Conservation (phyloP, 2,329 filamentous ascomycete genomes). For the Cadophora luteo-olivacea region DNA sequence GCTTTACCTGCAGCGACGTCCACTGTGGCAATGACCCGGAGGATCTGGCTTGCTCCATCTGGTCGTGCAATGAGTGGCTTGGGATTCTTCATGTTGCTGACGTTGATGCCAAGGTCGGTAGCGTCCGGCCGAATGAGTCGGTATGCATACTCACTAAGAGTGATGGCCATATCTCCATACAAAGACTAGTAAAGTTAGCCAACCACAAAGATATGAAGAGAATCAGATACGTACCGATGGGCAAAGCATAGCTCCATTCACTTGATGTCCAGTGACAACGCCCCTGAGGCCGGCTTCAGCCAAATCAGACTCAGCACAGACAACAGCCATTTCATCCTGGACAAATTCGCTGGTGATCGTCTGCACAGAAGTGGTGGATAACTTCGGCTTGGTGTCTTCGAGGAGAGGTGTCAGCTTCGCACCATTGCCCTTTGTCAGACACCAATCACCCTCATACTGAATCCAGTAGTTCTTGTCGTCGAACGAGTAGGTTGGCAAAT, state of each 20-base stretch:
- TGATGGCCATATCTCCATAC: slow-evolving; percentile 67
- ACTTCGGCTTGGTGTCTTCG: slow-evolving; percentile 49
- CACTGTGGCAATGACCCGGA: slow-evolving; percentile 66
- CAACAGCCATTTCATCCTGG: slow-evolving; percentile 56
- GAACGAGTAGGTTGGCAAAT: slow-evolving; percentile 72
- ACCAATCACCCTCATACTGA: slow-evolving; percentile 71
- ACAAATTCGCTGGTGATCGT: slow-evolving; percentile 60
- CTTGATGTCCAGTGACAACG: slow-evolving; percentile 62
- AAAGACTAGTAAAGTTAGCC: slow-evolving; percentile 47
- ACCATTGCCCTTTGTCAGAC: slow-evolving; percentile 62
- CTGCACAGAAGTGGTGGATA: slow-evolving; percentile 63
- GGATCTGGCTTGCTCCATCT: slow-evolving; percentile 57
- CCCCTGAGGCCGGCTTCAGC: slow-evolving; percentile 59
- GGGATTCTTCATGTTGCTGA: slow-evolving; percentile 70
- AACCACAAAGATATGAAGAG: background rate
- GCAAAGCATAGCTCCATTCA: slow-evolving; percentile 64
- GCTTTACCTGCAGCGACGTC: slow-evolving; percentile 62
- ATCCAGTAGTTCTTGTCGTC: slow-evolving; percentile 75
- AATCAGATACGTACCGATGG: slow-evolving; percentile 52
- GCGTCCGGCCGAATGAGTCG: slow-evolving; percentile 64
- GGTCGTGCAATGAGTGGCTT: slow-evolving; percentile 70
- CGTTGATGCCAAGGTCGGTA: slow-evolving; percentile 65
- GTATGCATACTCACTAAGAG: slow-evolving; percentile 71
- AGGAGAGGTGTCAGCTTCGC: slow-evolving; percentile 16
- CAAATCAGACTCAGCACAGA: slow-evolving; percentile 61